Conservation (phyloP, 805 yeast genomes). For the Metschnikowia cerradonensis region DNA sequence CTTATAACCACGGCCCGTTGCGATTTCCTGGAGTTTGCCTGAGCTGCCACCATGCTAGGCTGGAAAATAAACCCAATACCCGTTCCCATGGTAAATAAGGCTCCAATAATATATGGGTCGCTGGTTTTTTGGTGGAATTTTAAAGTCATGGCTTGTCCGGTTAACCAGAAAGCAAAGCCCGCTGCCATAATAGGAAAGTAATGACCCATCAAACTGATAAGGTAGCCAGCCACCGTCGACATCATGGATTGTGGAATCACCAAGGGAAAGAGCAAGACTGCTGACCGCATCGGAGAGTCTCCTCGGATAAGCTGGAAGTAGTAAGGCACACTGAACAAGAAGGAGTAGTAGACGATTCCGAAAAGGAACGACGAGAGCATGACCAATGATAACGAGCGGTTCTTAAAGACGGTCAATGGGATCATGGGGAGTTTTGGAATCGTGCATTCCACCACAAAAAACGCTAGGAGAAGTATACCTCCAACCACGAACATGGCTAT, state of each 20-base stretch:
- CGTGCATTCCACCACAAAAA: conserved; percentile 49
- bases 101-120: conserved; percentile 35
- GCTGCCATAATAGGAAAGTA: conserved; percentile 37
- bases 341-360: conserved; percentile 47
- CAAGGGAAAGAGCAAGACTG: conserved; percentile 40
- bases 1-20: conserved; percentile 60
- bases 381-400: conserved; percentile 30
- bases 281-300: conserved; percentile 33
- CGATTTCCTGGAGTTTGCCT: conserved; percentile 45
- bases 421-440: conserved; percentile 50
- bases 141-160: conserved; percentile 39
- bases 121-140: conserved; percentile 26
- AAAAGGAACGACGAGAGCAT: conserved; percentile 38
- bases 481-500: conserved; percentile 35
- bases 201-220: conserved; percentile 42
- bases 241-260: conserved; percentile 37
- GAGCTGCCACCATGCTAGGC: conserved; percentile 54
- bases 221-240: conserved; percentile 43
- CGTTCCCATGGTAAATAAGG: conserved; percentile 32
- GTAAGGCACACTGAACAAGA: conserved; percentile 46
- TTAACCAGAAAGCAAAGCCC: conserved; percentile 42
- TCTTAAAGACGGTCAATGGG: conserved; percentile 44
- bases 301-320: conserved; percentile 46
- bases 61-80: conserved; percentile 52
- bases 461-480: conserved; percentile 32